These are phyloP conservation scores for Thielaviopsis euricoi DNA, from an alignment of 2,329 filamentous ascomycete species.

Conservation along the genomic window DNA sequence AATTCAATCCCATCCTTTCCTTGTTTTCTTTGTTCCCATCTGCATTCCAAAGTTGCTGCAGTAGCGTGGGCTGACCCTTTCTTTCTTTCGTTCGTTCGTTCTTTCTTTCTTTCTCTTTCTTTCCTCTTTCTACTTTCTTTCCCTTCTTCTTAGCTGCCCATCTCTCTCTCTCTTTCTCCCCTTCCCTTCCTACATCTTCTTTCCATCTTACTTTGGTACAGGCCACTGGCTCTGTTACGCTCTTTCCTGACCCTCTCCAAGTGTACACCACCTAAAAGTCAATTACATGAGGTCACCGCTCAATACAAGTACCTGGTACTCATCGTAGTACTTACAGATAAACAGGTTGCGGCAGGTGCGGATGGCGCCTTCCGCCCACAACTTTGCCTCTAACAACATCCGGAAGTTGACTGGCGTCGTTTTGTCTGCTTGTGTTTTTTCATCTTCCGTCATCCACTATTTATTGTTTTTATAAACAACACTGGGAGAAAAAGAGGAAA, in stretches of 20 bases:
- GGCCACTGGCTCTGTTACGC: not conserved
- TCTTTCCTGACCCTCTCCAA: not conserved
- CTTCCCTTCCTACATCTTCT: not conserved
- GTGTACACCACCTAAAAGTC: not conserved
- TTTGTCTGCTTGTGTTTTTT: not conserved
- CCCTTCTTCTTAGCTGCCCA: not conserved
- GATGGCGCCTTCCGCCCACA: not conserved
- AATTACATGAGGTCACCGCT: not conserved
- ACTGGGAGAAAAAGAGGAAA: not conserved
- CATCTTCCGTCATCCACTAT: not conserved
- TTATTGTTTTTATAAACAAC: not conserved
- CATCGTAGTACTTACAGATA: not conserved
- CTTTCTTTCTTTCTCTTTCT: not conserved
- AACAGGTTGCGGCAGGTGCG: not conserved
- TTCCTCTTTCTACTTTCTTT: not conserved
- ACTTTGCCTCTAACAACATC: not conserved
- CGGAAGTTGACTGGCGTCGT: not conserved
- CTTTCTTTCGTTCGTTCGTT: slow-evolving; percentile 1
- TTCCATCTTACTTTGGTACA: not conserved
- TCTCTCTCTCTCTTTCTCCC: not conserved
- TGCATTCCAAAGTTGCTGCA: not conserved
- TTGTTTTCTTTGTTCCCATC: not conserved
- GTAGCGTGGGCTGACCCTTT: not conserved
- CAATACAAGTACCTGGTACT: not conserved
- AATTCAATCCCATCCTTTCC: slow-evolving; percentile 1